These are phyloP conservation scores for Aspergillus carbonarius DNA, from an alignment of 2,329 filamentous ascomycete species.

Conservation along the genomic window DNA sequence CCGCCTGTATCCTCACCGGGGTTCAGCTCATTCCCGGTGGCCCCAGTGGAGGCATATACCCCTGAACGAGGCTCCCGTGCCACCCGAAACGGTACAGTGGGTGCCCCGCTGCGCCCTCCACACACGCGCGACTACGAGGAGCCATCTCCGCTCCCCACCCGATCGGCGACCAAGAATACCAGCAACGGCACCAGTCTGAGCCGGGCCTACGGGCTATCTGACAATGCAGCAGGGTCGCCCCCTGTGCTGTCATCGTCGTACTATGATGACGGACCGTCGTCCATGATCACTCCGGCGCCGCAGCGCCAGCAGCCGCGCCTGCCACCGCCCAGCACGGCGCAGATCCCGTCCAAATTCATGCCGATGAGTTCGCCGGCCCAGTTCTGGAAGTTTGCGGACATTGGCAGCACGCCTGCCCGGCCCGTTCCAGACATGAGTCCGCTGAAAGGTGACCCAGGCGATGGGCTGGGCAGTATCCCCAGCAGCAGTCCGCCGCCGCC, in stretches of 20 bases:
- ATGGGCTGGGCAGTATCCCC: conserved; percentile 40
- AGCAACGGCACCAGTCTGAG: conserved; percentile 29
- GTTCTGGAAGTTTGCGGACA: conserved; percentile 51
- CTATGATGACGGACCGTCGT: conserved; percentile 47
- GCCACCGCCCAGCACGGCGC: conserved; percentile 50
- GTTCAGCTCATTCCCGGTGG: conserved; percentile 44
- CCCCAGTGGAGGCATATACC: conserved; percentile 48
- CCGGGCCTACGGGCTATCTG: conserved; percentile 42
- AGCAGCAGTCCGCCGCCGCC: conserved; percentile 51
- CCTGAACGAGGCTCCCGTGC: conserved; percentile 47
- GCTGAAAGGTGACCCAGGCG: conserved; percentile 43
- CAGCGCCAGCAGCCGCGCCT: conserved; percentile 50
- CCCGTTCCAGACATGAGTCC: conserved; percentile 48
- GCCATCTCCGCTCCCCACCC: conserved; percentile 42
- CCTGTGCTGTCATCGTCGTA: conserved; percentile 51
- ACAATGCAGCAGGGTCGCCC: conserved; percentile 43
- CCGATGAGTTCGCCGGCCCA: conserved; percentile 52
- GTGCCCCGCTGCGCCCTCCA: conserved; percentile 30
- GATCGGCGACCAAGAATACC: conserved; percentile 28
- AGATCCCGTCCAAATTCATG: conserved; percentile 53
- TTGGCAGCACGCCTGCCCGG: conserved; percentile 47
- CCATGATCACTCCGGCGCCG: conserved; percentile 51
- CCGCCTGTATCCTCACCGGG: conserved; percentile 41
- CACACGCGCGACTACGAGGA: conserved; percentile 41
- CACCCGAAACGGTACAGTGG: conserved; percentile 27